Conservation (phyloP, 1,284 basidiomycete genomes). For the Volvariella surrecta region DNA sequence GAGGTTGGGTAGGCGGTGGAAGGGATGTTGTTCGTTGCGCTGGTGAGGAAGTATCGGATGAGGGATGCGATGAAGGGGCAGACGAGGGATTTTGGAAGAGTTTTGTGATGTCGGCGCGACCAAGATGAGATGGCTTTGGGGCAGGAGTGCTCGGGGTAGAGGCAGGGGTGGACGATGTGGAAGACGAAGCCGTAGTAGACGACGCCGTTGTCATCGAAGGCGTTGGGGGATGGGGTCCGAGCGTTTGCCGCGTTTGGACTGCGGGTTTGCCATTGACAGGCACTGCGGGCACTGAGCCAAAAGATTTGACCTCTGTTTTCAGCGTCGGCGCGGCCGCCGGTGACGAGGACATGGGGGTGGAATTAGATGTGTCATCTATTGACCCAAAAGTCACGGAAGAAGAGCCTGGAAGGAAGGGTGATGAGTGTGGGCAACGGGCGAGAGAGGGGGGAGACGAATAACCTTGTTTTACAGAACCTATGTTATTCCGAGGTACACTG, state of each 20-base stretch:
- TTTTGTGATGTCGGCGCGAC: constrained; percentile 44
- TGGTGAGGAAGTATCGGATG: constrained; percentile 31
- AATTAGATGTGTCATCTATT: constrained; percentile 51
- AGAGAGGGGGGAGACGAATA: constrained; percentile 16
- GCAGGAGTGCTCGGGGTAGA: constrained; percentile 23
- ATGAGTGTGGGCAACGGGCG: constrained; percentile 4
- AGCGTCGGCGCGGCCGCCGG: constrained; percentile 50
- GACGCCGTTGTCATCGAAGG: constrained; percentile 21
- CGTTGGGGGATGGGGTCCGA: constrained; percentile 20
- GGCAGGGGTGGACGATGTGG: constrained; percentile 18
- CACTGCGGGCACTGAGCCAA: constrained; percentile 63
- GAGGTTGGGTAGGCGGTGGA: constrained; percentile 28
- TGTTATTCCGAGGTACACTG: constrained; percentile 47
- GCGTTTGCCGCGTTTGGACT: constrained; percentile 26
- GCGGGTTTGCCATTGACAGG: constrained; percentile 51
- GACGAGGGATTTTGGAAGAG: constrained; percentile 55
- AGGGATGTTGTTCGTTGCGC: constrained; percentile 35
- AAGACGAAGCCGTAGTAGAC: constrained; percentile 21
- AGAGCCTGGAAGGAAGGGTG: constrained; percentile 32
- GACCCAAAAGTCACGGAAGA: constrained; percentile 72
- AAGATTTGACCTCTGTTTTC: constrained; percentile 71
- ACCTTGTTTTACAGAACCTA: constrained; percentile 59
- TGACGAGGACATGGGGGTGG: constrained; percentile 61
- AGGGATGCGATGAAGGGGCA: constrained; percentile 26
- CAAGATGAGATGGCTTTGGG: constrained; percentile 36